These are phyloP conservation scores for Aspergillus taichungensis DNA, from an alignment of 495 filamentous ascomycete species.

Conservation along the genomic window DNA sequence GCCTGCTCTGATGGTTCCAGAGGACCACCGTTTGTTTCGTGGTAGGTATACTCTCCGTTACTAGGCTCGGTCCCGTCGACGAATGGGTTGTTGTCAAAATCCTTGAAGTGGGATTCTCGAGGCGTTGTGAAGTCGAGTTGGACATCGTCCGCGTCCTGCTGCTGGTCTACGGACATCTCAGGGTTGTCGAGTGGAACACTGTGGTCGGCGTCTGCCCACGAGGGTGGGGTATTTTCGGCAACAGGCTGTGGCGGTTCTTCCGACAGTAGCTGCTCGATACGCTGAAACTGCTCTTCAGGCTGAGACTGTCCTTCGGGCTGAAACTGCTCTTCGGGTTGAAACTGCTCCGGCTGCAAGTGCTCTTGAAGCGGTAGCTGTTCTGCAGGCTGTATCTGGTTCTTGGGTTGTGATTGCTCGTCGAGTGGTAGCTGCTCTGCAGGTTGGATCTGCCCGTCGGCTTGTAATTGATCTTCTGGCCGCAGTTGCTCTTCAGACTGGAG, in stretches of 20 bases:
- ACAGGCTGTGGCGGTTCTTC: slow-evolving; percentile 9
- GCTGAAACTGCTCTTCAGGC: no score
- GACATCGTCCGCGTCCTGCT: slow-evolving; percentile 14
- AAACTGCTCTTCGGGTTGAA: no score
- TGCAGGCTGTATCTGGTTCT: no score
- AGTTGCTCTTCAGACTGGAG: no score
- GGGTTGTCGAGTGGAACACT: slow-evolving; percentile 7
- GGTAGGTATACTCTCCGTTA: slow-evolving; percentile 4
- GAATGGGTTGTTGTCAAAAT: slow-evolving; percentile 7
- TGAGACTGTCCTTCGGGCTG: no score
- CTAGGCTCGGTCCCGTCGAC: slow-evolving; percentile 4
- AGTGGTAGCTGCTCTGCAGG: no score
- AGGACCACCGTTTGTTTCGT: slow-evolving; percentile 11
- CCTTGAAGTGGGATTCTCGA: slow-evolving; percentile 8
- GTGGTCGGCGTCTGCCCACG: slow-evolving; percentile 14
- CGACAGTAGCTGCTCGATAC: no score
- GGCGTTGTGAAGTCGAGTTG: slow-evolving; percentile 7
- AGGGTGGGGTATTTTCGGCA: slow-evolving; percentile 1
- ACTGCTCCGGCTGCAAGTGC: no score
- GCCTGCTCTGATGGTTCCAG: slow-evolving; percentile 10
- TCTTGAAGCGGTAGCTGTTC: no score
- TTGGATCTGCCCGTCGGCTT: no score
- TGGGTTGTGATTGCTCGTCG: no score
- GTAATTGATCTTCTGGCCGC: no score
- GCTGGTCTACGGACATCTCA: slow-evolving; percentile 11